Percentiles rank a stretch among this genome's conserved stretches.
phyloP scores from a whole-genome alignment of 1,284 basidiomycete genomes.

The Thecaphora frezii region DNA sequence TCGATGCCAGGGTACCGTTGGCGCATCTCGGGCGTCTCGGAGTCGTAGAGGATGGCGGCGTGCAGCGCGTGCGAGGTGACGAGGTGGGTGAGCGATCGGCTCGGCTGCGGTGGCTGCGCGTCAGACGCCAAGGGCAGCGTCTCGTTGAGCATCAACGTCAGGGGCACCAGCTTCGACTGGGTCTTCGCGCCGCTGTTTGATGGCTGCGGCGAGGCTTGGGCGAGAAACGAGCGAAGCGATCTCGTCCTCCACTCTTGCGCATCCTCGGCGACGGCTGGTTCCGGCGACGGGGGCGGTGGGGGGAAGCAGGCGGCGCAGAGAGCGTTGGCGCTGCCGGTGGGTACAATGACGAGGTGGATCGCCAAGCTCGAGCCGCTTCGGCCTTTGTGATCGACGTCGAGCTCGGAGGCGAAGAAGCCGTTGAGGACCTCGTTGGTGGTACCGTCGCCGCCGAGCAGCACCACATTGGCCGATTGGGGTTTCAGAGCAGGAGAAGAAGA shows the following conservation, averaged over 20 bases:
- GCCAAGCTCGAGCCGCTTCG: conserved; percentile 4
- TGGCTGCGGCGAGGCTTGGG: neutral
- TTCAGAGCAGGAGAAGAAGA: neutral
- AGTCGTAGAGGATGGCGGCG: conserved; percentile 73
- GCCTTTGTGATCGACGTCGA: neutral
- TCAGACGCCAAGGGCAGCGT: neutral
- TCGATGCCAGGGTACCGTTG: conserved; percentile 72
- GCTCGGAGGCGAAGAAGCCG: conserved; percentile 18
- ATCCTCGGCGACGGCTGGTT: conserved; percentile 59
- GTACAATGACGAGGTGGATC: conserved; percentile 62
- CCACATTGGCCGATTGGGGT: conserved; percentile 10
- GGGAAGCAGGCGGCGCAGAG: conserved; percentile 65
- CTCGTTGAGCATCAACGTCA: conserved; percentile 3
- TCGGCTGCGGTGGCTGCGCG: neutral
- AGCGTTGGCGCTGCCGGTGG: conserved; percentile 91
- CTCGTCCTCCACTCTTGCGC: conserved; percentile 54
- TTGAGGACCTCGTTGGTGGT: conserved; percentile 58
- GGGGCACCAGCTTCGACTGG: neutral
- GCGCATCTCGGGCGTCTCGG: conserved; percentile 66
- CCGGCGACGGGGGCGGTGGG: no score
- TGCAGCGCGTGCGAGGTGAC: conserved; percentile 71
- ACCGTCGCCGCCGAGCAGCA: conserved; percentile 58
- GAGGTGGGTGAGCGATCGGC: conserved; percentile 59
- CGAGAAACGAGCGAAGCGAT: conserved; percentile 49
- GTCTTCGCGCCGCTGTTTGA: neutral